Conservation (phyloP, 2,329 filamentous ascomycete species). For the Exophiala spinifera region DNA sequence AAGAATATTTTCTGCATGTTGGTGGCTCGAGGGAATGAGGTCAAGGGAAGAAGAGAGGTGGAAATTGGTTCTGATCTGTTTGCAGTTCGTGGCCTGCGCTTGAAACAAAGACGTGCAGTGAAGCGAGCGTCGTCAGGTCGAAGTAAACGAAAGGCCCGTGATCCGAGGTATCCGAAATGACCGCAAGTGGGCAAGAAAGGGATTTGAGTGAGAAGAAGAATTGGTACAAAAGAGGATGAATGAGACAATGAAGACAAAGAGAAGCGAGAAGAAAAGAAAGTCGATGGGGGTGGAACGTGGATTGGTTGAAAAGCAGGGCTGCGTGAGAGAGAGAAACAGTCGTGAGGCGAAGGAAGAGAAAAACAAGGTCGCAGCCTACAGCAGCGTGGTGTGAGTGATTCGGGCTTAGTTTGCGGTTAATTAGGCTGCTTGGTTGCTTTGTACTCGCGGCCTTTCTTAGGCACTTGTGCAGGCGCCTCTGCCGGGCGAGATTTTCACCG, state of each 20-base stretch:
- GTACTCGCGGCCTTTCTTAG: too few species aligned
- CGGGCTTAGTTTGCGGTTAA: not conserved
- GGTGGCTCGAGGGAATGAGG: not conserved
- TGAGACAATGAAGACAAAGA: conserved; percentile 11
- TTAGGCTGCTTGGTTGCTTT: too few species aligned
- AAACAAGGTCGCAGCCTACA: not conserved
- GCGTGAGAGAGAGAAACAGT: conserved; percentile 6
- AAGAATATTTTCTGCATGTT: conserved; percentile 21
- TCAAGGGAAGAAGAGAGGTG: not conserved
- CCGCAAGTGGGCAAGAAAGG: conserved; percentile 1
- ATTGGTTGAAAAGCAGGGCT: conserved; percentile 7
- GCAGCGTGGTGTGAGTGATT: not conserved
- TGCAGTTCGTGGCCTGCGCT: not conserved
- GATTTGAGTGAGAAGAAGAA: not conserved
- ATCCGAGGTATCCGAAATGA: conserved; percentile 1
- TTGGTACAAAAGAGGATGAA: conserved; percentile 16
- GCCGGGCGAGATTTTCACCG: not conserved
- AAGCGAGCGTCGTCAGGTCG: not conserved
- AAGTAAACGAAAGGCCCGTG: conserved; percentile 4
- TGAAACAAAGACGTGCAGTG: conserved; percentile 7
- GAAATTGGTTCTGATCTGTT: not conserved
- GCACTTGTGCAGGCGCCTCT: not conserved
- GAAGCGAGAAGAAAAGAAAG: conserved; percentile 5
- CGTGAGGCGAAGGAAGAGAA: not conserved
- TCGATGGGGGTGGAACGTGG: not conserved